Evolutionary conservation across 768 basidiomycete genomes (phyloP).

Genomic region (Lactarius indigo): DNA sequence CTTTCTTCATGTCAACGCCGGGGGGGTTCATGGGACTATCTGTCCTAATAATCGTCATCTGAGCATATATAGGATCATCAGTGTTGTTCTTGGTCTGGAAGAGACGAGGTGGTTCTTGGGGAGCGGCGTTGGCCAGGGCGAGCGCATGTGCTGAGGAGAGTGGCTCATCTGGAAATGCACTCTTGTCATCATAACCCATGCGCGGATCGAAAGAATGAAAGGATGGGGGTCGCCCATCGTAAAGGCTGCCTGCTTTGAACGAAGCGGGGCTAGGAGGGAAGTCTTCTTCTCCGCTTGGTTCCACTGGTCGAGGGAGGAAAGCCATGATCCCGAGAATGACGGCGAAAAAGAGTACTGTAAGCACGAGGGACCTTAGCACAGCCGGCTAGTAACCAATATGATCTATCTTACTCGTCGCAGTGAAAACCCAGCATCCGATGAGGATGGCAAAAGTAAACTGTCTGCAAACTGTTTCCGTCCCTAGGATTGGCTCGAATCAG

Average conservation of each 20-base stretch:
- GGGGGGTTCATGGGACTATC: background rate
- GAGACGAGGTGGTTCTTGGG: background rate
- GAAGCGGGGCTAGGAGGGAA: conserved; percentile 2
- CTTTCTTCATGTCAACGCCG: background rate
- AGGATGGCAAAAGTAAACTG: background rate
- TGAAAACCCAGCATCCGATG: conserved; percentile 19
- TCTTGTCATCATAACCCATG: background rate
- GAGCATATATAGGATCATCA: background rate
- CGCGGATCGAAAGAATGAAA: conserved; percentile 10
- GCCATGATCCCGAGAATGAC: conserved; percentile 15
- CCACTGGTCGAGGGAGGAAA: conserved; percentile 15
- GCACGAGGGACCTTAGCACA: background rate
- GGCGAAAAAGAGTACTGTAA: conserved; percentile 14
- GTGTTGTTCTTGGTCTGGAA: background rate
- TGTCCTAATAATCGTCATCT: background rate
- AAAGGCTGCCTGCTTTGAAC: conserved; percentile 3
- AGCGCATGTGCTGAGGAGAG: background rate
- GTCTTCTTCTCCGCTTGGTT: background rate
- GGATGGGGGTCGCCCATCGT: background rate
- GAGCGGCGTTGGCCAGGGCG: background rate
- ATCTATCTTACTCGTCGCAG: conserved; percentile 12
- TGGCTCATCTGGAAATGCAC: background rate
- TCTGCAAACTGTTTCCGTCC: conserved; percentile 2
- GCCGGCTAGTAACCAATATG: background rate
- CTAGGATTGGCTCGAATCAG: background rate